Conservation (phyloP, 1,284 basidiomycete species). For the Ustilago sp. region DNA sequence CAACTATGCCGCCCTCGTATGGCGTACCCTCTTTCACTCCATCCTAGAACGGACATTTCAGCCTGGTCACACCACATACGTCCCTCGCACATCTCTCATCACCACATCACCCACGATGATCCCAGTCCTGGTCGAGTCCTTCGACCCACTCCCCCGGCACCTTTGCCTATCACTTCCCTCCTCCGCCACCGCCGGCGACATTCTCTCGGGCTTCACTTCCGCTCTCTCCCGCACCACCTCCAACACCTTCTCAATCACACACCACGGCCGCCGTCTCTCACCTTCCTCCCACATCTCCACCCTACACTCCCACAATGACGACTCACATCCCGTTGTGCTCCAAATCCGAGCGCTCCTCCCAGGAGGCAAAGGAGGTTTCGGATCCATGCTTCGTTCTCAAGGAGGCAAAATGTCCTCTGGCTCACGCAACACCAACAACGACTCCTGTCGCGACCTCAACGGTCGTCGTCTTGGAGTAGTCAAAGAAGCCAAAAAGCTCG, state of each 20-base stretch:
- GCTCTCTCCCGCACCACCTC: conserved; percentile 15
- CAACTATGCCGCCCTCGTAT: neutral
- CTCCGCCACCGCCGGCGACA: conserved; percentile 36
- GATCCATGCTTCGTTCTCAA: conserved; percentile 92
- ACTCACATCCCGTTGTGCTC: conserved; percentile 36
- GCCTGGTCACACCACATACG: neutral
- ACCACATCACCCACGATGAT: conserved; percentile 18
- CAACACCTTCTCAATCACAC: conserved; percentile 22
- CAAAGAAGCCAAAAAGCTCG: conserved; percentile 95
- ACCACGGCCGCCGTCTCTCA: conserved; percentile 22
- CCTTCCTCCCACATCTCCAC: conserved; percentile 5
- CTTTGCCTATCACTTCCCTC: conserved; percentile 42
- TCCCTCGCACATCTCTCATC: neutral
- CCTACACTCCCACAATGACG: conserved; percentile 2
- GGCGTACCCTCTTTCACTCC: neutral
- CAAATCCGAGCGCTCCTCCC: conserved; percentile 68
- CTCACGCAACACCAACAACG: conserved; percentile 77
- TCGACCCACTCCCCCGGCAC: conserved; percentile 44
- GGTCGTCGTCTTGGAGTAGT: conserved; percentile 90
- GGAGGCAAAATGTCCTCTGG: conserved; percentile 94
- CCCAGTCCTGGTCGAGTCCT: conserved; percentile 41
- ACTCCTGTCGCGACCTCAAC: conserved; percentile 91
- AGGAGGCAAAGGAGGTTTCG: conserved; percentile 98
- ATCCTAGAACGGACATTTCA: neutral
- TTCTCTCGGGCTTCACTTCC: conserved; percentile 32